Evolutionary conservation across 2,329 filamentous ascomycete species (phyloP).

Genomic region (Falciphora oryzae): DNA sequence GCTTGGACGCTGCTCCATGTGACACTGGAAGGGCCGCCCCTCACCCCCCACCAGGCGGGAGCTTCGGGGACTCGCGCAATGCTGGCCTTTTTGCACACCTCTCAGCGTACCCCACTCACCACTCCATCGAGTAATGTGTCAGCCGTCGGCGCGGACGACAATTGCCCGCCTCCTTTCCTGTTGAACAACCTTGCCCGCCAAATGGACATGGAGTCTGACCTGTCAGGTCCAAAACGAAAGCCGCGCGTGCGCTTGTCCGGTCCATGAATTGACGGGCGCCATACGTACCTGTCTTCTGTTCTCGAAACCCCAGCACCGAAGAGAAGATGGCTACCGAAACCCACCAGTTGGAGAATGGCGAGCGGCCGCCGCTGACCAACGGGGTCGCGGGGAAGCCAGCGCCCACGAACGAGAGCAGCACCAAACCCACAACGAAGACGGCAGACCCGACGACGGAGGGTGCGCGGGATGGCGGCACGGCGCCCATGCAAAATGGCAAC

Average conservation of each 20-base stretch:
- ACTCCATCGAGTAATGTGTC: background rate
- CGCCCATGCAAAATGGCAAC: conserved; percentile 27
- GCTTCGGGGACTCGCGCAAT: too few relatives aligned
- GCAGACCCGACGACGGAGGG: conserved; percentile 32
- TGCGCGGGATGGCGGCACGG: too few relatives aligned
- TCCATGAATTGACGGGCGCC: background rate
- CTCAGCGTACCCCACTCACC: background rate
- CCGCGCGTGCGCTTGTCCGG: too few relatives aligned
- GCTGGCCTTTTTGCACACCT: too few relatives aligned
- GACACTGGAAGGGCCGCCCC: too few relatives aligned
- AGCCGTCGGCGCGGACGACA: background rate
- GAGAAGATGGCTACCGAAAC: background rate
- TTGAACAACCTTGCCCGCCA: too few relatives aligned
- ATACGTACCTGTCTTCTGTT: too few relatives aligned
- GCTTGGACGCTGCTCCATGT: too few relatives aligned
- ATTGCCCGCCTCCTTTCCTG: background rate
- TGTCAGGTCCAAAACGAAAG: background rate
- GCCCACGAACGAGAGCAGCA: background rate
- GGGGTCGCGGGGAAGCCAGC: background rate
- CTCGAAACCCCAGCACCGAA: too few relatives aligned
- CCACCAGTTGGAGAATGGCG: background rate
- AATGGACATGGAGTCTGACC: background rate
- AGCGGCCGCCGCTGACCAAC: background rate
- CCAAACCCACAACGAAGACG: conserved; percentile 12
- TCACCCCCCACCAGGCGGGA: too few relatives aligned